phyloP scores from a whole-genome alignment of 768 basidiomycete genomes.

The Paxillus involutus region DNA sequence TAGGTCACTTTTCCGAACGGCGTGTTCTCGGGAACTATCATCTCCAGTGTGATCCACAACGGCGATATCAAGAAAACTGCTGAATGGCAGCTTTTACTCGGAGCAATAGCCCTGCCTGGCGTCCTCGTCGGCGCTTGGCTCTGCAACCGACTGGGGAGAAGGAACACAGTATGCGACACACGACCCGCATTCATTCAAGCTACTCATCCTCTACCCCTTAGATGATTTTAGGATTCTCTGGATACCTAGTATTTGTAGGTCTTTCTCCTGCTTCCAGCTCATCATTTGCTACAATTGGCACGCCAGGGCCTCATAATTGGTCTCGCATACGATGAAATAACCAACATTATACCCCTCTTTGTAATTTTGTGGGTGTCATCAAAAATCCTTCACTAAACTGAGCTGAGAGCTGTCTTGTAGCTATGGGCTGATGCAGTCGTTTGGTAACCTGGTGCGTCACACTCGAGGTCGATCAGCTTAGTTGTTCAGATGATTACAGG shows the following conservation, averaged over 20 bases:
- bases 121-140: conserved; percentile 49
- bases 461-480: not conserved
- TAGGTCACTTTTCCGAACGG: conserved; percentile 74
- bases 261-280: not conserved
- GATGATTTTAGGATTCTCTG: conserved; percentile 70
- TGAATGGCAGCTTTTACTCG: conserved; percentile 70
- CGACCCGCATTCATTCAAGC: not conserved
- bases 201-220: conserved; percentile 21
- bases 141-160: conserved; percentile 54
- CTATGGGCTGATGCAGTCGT: conserved; percentile 72
- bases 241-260: conserved; percentile 61
- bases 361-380: conserved; percentile 55
- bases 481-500: conserved; percentile 35
- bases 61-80: conserved; percentile 58
- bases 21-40: conserved; percentile 67
- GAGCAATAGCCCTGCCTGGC: conserved; percentile 62
- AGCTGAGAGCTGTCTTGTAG: conserved; percentile 29
- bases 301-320: conserved; percentile 53
- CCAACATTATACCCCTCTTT: conserved; percentile 61
- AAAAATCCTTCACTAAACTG: not conserved
- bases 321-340: conserved; percentile 60
- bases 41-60: conserved; percentile 61
- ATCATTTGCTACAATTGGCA: not conserved
- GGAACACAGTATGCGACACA: conserved; percentile 47
- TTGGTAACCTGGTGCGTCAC: conserved; percentile 57